These are phyloP conservation scores for Basipetospora sp. DNA, from an alignment of 2,329 filamentous ascomycete genomes.

Conservation along the genomic window DNA sequence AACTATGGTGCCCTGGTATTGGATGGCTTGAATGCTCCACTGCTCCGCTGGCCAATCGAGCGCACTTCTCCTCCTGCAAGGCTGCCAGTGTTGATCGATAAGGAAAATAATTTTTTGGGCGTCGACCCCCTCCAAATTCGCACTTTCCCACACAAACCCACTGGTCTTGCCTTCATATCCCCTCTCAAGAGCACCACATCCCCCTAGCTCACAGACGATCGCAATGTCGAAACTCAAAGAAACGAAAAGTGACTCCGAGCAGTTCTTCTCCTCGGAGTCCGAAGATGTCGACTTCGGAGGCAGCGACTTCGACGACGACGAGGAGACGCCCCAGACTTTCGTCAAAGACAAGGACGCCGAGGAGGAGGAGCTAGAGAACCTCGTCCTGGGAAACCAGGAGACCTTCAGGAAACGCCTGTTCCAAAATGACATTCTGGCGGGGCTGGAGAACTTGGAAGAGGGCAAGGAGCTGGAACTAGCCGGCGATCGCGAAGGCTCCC, in stretches of 20 bases:
- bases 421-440: conserved; percentile 26
- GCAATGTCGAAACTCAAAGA: not conserved
- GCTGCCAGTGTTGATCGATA: not conserved
- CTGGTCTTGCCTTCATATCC: not conserved
- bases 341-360: conserved; percentile 58
- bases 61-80: not conserved
- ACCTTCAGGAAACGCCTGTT: conserved; percentile 67
- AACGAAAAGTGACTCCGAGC: not conserved
- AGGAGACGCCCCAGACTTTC: conserved; percentile 9
- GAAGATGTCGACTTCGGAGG: conserved; percentile 10
- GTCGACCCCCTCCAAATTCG: not conserved
- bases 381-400: conserved; percentile 78
- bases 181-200: not conserved
- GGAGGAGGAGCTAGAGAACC: conserved; percentile 71
- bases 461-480: conserved; percentile 17
- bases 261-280: conserved; percentile 12
- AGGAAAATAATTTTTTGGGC: conserved; percentile 4
- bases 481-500: conserved; percentile 14
- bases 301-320: conserved; percentile 17
- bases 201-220: not conserved
- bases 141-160: not conserved
- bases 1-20: too few species aligned
- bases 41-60: too few species aligned
- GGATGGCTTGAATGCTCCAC: too few species aligned
- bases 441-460: conserved; percentile 19